These are phyloP conservation scores for Talaromyces sp. DNA, from an alignment of 2,329 filamentous ascomycete genomes.

Conservation along the genomic window DNA sequence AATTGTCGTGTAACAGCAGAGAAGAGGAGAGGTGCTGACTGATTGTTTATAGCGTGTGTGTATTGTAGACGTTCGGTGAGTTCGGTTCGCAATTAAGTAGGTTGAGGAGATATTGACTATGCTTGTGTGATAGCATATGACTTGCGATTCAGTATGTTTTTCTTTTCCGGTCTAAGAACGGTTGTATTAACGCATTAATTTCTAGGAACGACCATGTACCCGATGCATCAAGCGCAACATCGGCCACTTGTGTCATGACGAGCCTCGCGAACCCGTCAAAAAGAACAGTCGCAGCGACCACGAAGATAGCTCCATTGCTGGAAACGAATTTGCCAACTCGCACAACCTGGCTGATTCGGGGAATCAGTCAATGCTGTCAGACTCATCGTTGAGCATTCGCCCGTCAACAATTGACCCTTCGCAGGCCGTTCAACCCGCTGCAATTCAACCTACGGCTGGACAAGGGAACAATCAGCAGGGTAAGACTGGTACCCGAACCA, in stretches of 20 bases:
- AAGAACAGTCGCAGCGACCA: conserved; percentile 65
- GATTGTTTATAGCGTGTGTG: conserved; percentile 66
- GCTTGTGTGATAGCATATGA: conserved; percentile 66
- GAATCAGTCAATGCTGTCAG: conserved; percentile 41
- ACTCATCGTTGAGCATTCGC: conserved; percentile 47
- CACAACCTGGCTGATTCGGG: conserved; percentile 52
- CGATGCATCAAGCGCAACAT: conserved; percentile 98
- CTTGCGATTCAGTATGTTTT: conserved; percentile 72
- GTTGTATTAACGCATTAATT: neutral
- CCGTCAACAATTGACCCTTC: conserved; percentile 46
- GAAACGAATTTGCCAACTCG: conserved; percentile 45
- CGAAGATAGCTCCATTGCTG: conserved; percentile 56
- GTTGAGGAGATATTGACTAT: neutral
- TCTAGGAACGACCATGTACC: conserved; percentile 88
- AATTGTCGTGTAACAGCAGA: conserved; percentile 12
- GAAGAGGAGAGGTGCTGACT: conserved; percentile 10
- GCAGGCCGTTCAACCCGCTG: conserved; percentile 64
- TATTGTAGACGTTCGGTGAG: conserved; percentile 89
- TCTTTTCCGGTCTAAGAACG: neutral
- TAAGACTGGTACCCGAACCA: neutral
- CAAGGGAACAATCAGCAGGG: conserved; percentile 37
- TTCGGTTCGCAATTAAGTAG: conserved; percentile 30
- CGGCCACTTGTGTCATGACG: conserved; percentile 96
- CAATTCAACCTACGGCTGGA: conserved; percentile 64
- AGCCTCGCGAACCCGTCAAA: conserved; percentile 83